Conservation (phyloP, 1,284 basidiomycete genomes). For the Kwoniella shivajii region DNA sequence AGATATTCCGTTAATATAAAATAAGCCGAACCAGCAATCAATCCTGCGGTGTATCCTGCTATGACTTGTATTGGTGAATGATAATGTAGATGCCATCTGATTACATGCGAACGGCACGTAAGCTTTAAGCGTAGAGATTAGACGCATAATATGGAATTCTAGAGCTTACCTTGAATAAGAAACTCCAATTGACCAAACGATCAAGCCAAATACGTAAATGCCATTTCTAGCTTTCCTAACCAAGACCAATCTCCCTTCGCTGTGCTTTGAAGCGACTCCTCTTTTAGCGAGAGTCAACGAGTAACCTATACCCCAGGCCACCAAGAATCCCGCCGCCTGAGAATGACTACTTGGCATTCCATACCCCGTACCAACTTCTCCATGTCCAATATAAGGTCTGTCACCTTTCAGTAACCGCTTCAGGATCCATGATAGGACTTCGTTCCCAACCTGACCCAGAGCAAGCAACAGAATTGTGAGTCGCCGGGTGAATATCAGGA, state of each 20-base stretch:
- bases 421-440: slow-evolving; percentile 38
- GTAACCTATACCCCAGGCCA: slow-evolving; percentile 46
- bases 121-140: background rate
- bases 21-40: slow-evolving; percentile 31
- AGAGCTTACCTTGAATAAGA: slow-evolving; percentile 48
- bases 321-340: slow-evolving; percentile 47
- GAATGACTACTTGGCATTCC: slow-evolving; percentile 53
- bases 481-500: slow-evolving; percentile 47
- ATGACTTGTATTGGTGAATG: slow-evolving; percentile 46
- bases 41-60: slow-evolving; percentile 41
- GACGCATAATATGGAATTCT: no score
- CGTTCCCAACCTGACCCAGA: slow-evolving; percentile 43
- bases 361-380: slow-evolving; percentile 46
- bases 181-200: slow-evolving; percentile 44
- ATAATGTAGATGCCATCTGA: slow-evolving; percentile 48
- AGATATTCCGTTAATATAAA: slow-evolving; percentile 42
- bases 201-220: slow-evolving; percentile 41
- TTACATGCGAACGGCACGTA: background rate
- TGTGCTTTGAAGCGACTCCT: background rate
- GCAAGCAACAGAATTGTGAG: slow-evolving; percentile 44
- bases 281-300: slow-evolving; percentile 21
- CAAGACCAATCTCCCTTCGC: background rate
- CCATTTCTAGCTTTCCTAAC: slow-evolving; percentile 26
- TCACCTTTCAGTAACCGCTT: slow-evolving; percentile 40
- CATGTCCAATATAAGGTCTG: slow-evolving; percentile 37